Evolutionary conservation across 176 grass and related monocot genomes (phyloP), one percentile per base, ranked within the genome.

Genomic region (Carex scoparia): DNA sequence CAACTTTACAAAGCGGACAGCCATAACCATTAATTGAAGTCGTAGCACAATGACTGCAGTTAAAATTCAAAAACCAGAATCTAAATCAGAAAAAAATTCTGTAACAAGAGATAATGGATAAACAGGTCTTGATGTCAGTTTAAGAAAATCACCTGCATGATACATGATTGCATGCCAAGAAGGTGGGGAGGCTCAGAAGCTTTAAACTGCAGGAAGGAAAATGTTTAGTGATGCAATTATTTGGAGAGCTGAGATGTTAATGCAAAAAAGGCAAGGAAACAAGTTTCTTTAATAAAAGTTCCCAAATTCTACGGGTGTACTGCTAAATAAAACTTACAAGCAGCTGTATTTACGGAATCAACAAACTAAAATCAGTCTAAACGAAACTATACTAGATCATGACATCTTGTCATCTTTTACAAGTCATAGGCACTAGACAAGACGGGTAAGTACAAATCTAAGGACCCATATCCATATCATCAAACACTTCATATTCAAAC

Each of bases 141-240:
- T 19, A 67, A 1, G 60, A 35, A 58, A 7, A 51, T 11, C 33
- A 95, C 93, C 96, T 94, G 96, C 96, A 98, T 60, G 87, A 95
- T 48, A 91, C 91, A 86, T 98, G 96, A 85, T 81, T 89, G 75
- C 95, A 98, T 5, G 95, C 91, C 16, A 98, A 90, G 70, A 88
- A 87, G 27, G 90, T 90, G n/a, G 96, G 96, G 56, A 85, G 76
- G 64, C 28, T 94, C 32, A 98, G 86, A 78, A 98, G 80, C 85
- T 95, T 98, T 30, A 98, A 88, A 59, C 93, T 98, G 93, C 28
- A 33, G 74, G 69, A 56, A 44, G 65, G 59, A 81, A 55, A 8
- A 83, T 18, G 5, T n/a, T 48, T 11, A 12, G 42, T 31, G 10
- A 76, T 5, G 28, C 23, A 57, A 56, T 71, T 42, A 71, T 16